Evolutionary conservation across 805 yeast genomes (phyloP), one percentile per base, ranked within the genome.

Genomic region (Cyberlindnera maritima): DNA sequence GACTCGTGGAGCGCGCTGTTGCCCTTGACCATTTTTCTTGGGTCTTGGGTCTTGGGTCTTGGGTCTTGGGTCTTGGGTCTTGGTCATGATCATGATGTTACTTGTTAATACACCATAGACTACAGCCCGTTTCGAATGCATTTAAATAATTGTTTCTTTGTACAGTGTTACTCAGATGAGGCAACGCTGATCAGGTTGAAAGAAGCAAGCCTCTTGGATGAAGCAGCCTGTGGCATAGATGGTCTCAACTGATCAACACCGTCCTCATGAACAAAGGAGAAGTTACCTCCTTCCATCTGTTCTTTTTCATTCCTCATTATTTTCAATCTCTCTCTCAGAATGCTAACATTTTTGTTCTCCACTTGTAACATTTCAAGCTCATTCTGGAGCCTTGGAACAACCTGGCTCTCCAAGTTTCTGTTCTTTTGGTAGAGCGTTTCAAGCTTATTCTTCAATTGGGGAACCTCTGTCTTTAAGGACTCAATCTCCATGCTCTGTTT

Each of bases 401-500:
- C 67, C 3, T 64, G 65, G 40, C 65, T 62, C 47, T 71, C 73
- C 47, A 76, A 63, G 19, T 70, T 70, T 9, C 70, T 65, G 46
- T 75, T 74, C 35, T 73, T 75, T 36, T 57, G 59, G 36, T 65
- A 58, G 21, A 77, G 52, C 34, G 67, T 69, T 36, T 71, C 69
- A 46, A 76, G 58, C 47, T 73, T 70, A 12, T 63, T 63, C 42
- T 68, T 57, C 32, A 79, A 53, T 17, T 63, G 66, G 3, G 64
- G 60, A 29, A 70, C 68, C 44, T 72, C 72, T 17, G 49, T 44
- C 37, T 62, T 59, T 17, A 69, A 57, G 32, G 73, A 68, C 4
- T 69, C 72, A 18, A 80, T 59, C 46, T 73, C 76, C 5, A 79
- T 75, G 46, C 70, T 68, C 28, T 74, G 65, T 47, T 77, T 75